phyloP scores from a whole-genome alignment of 2,329 filamentous ascomycete genomes.

The Apiospora pterosperma region DNA sequence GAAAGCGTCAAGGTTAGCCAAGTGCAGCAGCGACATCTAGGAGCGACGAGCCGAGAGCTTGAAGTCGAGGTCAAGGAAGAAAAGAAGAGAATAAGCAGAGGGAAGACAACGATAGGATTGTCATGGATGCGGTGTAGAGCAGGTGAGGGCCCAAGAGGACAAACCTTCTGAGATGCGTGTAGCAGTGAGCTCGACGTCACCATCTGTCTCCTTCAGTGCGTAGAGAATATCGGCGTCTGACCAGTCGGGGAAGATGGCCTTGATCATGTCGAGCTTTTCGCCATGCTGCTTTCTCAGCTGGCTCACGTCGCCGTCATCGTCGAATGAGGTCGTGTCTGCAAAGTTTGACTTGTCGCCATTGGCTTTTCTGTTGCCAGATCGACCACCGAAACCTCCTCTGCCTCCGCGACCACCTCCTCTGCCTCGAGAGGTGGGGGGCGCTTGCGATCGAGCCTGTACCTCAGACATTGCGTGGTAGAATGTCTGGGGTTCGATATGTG shows the following conservation, averaged over 20 bases:
- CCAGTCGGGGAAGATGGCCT: conserved; percentile 94
- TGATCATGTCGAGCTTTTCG: conserved; percentile 73
- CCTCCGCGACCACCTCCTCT: conserved; percentile 88
- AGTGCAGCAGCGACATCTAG: neutral
- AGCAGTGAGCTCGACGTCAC: conserved; percentile 71
- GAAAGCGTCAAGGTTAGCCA: conserved; percentile 22
- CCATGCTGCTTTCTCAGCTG: conserved; percentile 90
- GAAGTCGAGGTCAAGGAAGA: neutral
- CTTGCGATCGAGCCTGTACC: conserved; percentile 71
- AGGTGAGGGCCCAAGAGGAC: neutral
- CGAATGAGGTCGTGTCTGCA: conserved; percentile 53
- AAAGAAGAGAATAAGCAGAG: conserved; percentile 4
- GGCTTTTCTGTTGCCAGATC: conserved; percentile 50
- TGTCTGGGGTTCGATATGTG: conserved; percentile 20
- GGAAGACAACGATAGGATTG: neutral
- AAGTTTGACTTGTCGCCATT: conserved; percentile 68
- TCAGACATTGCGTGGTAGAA: conserved; percentile 77
- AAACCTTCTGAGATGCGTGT: conserved; percentile 76
- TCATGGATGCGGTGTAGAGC: neutral
- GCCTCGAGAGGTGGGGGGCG: conserved; percentile 70
- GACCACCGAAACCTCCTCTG: conserved; percentile 67
- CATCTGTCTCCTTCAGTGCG: conserved; percentile 83
- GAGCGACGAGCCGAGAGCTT: neutral
- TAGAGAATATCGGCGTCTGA: conserved; percentile 92
- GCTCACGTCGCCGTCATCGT: conserved; percentile 86